phyloP scores from a whole-genome alignment of 2,329 filamentous ascomycete species.

The Hysterium pulicare region DNA sequence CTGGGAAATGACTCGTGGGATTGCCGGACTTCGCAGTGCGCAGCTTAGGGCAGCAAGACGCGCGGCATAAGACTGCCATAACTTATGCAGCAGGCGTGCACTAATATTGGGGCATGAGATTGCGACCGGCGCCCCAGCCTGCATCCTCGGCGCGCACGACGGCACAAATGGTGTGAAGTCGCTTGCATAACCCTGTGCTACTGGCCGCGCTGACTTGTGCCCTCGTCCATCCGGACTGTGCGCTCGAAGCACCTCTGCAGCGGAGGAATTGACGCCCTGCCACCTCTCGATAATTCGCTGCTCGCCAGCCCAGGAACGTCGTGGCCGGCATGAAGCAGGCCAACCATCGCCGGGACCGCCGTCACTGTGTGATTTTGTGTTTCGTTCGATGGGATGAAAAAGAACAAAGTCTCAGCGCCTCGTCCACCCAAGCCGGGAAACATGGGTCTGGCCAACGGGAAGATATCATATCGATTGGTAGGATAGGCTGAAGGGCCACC shows the following conservation, averaged over 20 bases:
- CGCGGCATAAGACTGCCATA: slow-evolving; percentile 27
- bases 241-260: too few species aligned
- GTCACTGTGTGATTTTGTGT: slow-evolving; percentile 1
- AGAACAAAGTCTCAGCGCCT: background rate
- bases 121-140: slow-evolving; percentile 8
- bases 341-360: slow-evolving; percentile 3
- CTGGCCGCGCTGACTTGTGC: slow-evolving; percentile 2
- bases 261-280: too few species aligned
- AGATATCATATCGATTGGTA: too few species aligned
- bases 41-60: slow-evolving; percentile 33
- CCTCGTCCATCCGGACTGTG: slow-evolving; percentile 4
- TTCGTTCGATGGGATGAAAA: background rate
- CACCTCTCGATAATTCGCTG: background rate
- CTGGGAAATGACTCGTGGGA: slow-evolving; percentile 34
- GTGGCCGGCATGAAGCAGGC: background rate
- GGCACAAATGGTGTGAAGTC: slow-evolving; percentile 8
- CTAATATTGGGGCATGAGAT: slow-evolving; percentile 21
- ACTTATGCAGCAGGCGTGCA: slow-evolving; percentile 32
- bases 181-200: slow-evolving; percentile 10
- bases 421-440: too few species aligned
- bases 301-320: background rate
- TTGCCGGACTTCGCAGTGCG: too few species aligned
- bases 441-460: too few species aligned
- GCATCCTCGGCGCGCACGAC: slow-evolving; percentile 1
- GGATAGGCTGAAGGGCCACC: too few species aligned